phyloP scores from a whole-genome alignment of 164 flowering plant genomes.

The Stephania japonica region DNA sequence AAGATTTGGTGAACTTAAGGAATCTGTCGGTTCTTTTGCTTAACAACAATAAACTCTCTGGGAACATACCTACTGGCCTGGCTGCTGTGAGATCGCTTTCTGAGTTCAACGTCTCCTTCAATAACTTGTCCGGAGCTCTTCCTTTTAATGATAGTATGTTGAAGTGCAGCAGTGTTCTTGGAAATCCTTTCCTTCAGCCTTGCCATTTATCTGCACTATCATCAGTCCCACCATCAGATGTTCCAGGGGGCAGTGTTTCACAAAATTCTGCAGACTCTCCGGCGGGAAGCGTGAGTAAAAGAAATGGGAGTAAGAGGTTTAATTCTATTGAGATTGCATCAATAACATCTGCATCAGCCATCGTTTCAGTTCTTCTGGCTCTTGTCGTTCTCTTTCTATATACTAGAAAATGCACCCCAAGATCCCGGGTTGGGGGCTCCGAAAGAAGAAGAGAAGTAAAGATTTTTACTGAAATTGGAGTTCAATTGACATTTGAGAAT shows the following conservation, averaged over 20 bases:
- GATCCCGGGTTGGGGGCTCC: conserved; percentile 39
- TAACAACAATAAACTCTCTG: conserved; percentile 59
- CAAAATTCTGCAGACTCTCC: conserved; percentile 36
- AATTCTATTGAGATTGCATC: conserved; percentile 80
- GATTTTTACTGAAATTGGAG: conserved; percentile 60
- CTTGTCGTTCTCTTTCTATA: conserved; percentile 55
- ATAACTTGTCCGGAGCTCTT: conserved; percentile 70
- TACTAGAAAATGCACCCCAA: conserved; percentile 62
- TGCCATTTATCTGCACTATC: conserved; percentile 37
- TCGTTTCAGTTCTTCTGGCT: conserved; percentile 73
- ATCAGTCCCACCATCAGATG: conserved; percentile 42
- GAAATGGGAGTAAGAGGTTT: conserved; percentile 28
- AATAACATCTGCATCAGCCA: conserved; percentile 75
- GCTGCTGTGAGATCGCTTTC: conserved; percentile 48
- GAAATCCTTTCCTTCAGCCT: conserved; percentile 48
- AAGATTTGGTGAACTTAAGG: conserved; percentile 41
- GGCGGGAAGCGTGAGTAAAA: conserved; percentile 18
- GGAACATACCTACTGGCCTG: conserved; percentile 59
- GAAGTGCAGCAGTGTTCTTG: conserved; percentile 48
- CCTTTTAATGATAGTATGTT: conserved; percentile 37
- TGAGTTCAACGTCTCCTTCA: conserved; percentile 67
- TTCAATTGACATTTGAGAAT: conserved; percentile 58
- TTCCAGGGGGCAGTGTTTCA: conserved; percentile 31
- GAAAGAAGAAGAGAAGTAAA: conserved; percentile 56
- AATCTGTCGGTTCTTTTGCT: conserved; percentile 55